phyloP scores from a whole-genome alignment of 2,329 filamentous ascomycete species.

The Lasiodiplodia citricola region DNA sequence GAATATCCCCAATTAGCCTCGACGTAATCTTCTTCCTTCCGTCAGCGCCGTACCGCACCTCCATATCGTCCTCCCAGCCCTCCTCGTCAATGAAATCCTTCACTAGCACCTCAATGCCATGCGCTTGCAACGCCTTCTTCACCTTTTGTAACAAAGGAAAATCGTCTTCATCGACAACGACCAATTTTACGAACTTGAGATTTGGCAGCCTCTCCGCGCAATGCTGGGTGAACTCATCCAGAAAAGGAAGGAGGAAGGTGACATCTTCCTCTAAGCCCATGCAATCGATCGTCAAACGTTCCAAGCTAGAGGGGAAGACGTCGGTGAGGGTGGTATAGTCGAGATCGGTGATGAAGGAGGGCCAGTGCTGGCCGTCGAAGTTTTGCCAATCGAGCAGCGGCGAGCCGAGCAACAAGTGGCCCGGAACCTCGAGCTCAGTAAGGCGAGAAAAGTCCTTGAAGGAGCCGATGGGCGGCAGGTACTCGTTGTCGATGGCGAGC shows the following conservation, averaged over 20 bases:
- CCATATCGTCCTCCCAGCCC: slow-evolving; percentile 11
- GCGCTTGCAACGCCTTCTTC: neutral
- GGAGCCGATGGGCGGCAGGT: slow-evolving; percentile 11
- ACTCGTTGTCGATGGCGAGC: slow-evolving; percentile 12
- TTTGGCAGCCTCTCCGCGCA: neutral
- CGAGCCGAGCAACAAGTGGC: slow-evolving; percentile 15
- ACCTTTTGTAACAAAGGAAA: neutral
- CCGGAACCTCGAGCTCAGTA: neutral
- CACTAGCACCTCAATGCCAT: neutral
- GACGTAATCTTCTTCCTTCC: slow-evolving; percentile 15
- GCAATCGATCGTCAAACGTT: neutral
- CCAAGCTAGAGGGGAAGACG: neutral
- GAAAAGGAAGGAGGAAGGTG: neutral
- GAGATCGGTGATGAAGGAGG: neutral
- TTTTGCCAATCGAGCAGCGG: slow-evolving; percentile 12
- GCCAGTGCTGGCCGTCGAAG: slow-evolving; percentile 19
- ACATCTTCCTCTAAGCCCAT: slow-evolving; percentile 19
- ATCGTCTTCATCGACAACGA: slow-evolving; percentile 5
- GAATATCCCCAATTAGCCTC: slow-evolving; percentile 8
- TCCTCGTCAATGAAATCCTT: slow-evolving; percentile 20
- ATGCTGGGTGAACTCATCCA: neutral
- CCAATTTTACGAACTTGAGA: neutral
- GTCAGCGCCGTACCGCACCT: slow-evolving; percentile 1
- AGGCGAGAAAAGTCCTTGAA: slow-evolving; percentile 9
- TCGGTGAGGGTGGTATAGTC: slow-evolving; percentile 2